phyloP scores from a whole-genome alignment of 148 eudicot species.

The Rhododendron griersonianum region DNA sequence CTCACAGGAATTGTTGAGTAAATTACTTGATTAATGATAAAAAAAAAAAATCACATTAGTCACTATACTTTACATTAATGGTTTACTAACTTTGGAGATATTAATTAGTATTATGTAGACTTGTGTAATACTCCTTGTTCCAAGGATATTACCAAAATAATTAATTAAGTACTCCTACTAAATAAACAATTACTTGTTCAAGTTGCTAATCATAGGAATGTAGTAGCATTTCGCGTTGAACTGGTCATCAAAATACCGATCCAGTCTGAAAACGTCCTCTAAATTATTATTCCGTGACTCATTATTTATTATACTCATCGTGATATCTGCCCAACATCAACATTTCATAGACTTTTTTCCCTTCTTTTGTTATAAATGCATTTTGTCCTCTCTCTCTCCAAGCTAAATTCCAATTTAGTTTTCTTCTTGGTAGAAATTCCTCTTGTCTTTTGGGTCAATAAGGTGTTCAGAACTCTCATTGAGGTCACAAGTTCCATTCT shows the following conservation, averaged over 20 bases:
- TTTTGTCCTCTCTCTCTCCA: not conserved
- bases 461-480: not conserved
- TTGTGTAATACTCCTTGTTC: not conserved
- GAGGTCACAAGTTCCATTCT: too few relatives aligned
- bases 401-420: not conserved
- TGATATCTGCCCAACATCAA: not conserved
- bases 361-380: not conserved
- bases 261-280: not conserved
- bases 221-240: not conserved
- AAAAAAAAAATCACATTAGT: not conserved
- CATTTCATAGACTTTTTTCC: not conserved
- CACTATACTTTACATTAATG: not conserved
- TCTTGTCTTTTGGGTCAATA: not conserved
- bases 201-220: not conserved
- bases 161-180: not conserved
- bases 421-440: not conserved
- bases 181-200: conserved; percentile 1
- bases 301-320: not conserved
- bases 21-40: too few relatives aligned
- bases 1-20: not conserved
- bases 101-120: not conserved
- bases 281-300: not conserved
- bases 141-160: not conserved
- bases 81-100: not conserved
- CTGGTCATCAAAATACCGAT: not conserved